A percentile compares a stretch with the other conserved stretches of the same genome.
These are phyloP conservation scores for Cyberlindnera euphorbiae DNA, from an alignment of 805 yeast species.

Conservation along the genomic window DNA sequence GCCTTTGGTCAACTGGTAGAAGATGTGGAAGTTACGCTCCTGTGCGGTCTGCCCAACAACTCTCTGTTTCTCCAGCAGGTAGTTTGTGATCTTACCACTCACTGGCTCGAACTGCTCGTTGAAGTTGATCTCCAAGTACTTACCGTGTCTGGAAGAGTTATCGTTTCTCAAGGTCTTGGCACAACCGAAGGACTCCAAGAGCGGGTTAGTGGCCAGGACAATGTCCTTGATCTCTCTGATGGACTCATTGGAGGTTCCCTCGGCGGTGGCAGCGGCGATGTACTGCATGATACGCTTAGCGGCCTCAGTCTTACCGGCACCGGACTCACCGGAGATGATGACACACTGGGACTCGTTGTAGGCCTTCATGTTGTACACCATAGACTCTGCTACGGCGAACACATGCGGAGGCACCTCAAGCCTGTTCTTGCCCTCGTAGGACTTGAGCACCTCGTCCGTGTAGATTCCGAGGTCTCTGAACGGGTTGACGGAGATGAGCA, in stretches of 20 bases:
- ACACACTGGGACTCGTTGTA: constrained; percentile 96
- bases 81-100: constrained; percentile 94
- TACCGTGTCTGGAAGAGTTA: constrained; percentile 89
- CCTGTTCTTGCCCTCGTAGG: constrained; percentile 88
- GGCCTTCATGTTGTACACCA: constrained; percentile 93
- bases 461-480: constrained; percentile 95
- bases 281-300: constrained; percentile 98
- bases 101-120: constrained; percentile 80
- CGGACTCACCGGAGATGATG: constrained; percentile 95
- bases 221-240: constrained; percentile 90
- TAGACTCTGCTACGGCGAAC: constrained; percentile 93
- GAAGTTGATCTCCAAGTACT: constrained; percentile 87
- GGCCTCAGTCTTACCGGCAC: constrained; percentile 98
- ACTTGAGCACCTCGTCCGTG: constrained; percentile 67
- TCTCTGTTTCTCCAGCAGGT: constrained; percentile 88
- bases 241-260: constrained; percentile 52
- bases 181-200: constrained; percentile 88
- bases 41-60: constrained; percentile 91
- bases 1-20: constrained; percentile 91
- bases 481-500: constrained; percentile 92
- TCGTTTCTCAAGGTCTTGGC: constrained; percentile 88
- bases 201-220: constrained; percentile 95
- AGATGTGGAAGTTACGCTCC: constrained; percentile 96
- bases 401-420: constrained; percentile 98
- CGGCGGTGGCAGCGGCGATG: constrained; percentile 83